Evolutionary conservation across 1,139 yeast genomes (phyloP).

Genomic region (Arxiozyma slooffiae): DNA sequence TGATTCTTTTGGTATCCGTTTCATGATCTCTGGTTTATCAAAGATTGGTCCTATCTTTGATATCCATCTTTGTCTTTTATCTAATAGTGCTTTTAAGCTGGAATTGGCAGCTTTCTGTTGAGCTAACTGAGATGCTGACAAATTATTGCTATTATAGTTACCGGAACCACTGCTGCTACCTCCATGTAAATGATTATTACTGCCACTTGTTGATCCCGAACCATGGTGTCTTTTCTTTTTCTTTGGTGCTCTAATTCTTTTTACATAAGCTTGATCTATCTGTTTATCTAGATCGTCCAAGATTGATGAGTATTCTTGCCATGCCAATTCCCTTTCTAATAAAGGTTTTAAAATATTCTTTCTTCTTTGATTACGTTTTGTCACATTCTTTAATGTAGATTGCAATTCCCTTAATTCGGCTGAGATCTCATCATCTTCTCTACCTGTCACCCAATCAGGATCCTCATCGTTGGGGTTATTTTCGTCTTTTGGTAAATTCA

Average conservation of each 20-base stretch:
- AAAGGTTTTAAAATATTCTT: constrained; percentile 59
- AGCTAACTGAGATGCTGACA: constrained; percentile 33
- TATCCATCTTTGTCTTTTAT: constrained; percentile 84
- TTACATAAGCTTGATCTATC: constrained; percentile 86
- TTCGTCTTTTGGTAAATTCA: constrained; percentile 42
- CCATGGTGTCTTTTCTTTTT: constrained; percentile 56
- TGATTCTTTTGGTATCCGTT: constrained; percentile 59
- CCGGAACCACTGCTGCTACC: constrained; percentile 21
- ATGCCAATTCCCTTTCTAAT: constrained; percentile 85
- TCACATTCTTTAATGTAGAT: constrained; percentile 51
- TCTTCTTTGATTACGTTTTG: constrained; percentile 55
- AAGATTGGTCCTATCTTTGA: constrained; percentile 81
- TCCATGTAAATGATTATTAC: neutral
- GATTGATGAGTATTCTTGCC: constrained; percentile 86
- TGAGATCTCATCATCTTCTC: constrained; percentile 92
- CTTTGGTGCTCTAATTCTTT: constrained; percentile 73
- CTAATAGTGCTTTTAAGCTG: constrained; percentile 68
- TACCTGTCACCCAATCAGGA: constrained; percentile 58
- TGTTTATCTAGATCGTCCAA: constrained; percentile 91
- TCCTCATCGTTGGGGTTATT: constrained; percentile 23
- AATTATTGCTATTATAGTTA: constrained; percentile 4
- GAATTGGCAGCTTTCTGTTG: constrained; percentile 54
- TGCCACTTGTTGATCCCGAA: neutral
- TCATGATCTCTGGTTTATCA: constrained; percentile 56
- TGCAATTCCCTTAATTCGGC: constrained; percentile 73